phyloP scores from a whole-genome alignment of 176 grass and related monocot genomes.

The Calamus simplicifolius region DNA sequence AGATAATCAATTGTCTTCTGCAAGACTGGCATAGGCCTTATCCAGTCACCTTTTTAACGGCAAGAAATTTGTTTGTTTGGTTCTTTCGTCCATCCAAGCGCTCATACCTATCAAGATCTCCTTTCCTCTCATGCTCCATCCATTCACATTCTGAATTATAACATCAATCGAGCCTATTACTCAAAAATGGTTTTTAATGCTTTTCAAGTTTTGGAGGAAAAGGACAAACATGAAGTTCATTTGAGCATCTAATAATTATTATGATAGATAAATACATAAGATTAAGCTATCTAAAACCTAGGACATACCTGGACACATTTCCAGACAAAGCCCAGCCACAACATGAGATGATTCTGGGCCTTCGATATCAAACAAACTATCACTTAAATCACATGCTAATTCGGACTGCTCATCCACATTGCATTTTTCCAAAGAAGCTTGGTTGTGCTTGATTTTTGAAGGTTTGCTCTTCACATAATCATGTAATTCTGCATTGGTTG shows the following conservation, averaged over 20 bases:
- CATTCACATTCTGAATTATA: conserved; percentile 66
- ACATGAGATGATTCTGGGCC: conserved; percentile 36
- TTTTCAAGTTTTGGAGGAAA: not conserved
- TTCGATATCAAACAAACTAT: conserved; percentile 35
- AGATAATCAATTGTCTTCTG: conserved; percentile 87
- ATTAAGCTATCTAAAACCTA: no score
- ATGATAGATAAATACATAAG: not conserved
- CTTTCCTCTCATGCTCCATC: conserved; percentile 87
- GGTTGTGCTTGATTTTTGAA: conserved; percentile 36
- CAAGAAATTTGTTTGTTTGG: conserved; percentile 74
- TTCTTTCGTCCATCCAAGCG: conserved; percentile 80
- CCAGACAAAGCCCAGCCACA: conserved; percentile 60
- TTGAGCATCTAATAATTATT: not conserved
- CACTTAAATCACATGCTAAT: not conserved
- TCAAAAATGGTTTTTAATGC: not conserved
- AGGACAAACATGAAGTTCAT: not conserved
- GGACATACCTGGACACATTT: conserved; percentile 89
- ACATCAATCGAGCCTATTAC: not conserved
- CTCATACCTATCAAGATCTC: conserved; percentile 93
- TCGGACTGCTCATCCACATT: conserved; percentile 13
- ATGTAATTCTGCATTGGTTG: conserved; percentile 40
- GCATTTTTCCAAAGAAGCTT: conserved; percentile 20
- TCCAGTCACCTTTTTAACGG: conserved; percentile 96
- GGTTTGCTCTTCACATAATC: conserved; percentile 32
- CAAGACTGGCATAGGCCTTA: conserved; percentile 90